phyloP scores from a whole-genome alignment of 108 stramenopile species.

The Parietichytrium sp. region DNA sequence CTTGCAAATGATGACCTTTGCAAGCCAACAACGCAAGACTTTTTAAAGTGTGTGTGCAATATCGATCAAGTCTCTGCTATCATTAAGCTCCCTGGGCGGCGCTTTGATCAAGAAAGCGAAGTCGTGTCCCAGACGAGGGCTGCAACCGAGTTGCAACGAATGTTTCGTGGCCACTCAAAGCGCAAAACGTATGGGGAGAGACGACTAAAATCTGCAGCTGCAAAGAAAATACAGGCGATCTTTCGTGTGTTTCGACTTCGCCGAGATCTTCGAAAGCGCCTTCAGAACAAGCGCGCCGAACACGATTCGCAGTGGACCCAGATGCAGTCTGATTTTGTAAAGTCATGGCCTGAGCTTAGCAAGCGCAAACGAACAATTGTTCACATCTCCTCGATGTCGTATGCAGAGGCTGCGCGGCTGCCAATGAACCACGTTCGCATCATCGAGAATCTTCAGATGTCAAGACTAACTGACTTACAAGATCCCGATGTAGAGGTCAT shows the following conservation, averaged over 20 bases:
- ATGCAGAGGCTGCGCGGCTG: neutral
- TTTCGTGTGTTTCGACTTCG: neutral
- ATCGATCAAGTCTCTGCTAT: neutral
- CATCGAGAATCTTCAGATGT: neutral
- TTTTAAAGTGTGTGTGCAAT: neutral
- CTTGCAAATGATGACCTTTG: neutral
- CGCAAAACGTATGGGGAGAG: neutral
- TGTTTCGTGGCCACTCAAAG: neutral
- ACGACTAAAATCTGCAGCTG: neutral
- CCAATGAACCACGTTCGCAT: neutral
- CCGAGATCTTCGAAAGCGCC: neutral
- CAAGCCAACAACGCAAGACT: neutral
- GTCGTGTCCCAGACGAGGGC: neutral
- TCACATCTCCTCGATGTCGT: slow-evolving; percentile 21
- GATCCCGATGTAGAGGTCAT: neutral
- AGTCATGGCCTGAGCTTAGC: neutral
- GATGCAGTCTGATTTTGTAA: neutral
- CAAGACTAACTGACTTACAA: neutral
- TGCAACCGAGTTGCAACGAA: neutral
- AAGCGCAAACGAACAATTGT: neutral
- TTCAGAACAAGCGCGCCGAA: neutral
- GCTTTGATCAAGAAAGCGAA: neutral
- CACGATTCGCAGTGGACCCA: neutral
- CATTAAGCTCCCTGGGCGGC: neutral
- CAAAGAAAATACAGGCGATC: neutral